Conservation (phyloP, 768 basidiomycete species). For the Strobilomyces echinocephalus region DNA sequence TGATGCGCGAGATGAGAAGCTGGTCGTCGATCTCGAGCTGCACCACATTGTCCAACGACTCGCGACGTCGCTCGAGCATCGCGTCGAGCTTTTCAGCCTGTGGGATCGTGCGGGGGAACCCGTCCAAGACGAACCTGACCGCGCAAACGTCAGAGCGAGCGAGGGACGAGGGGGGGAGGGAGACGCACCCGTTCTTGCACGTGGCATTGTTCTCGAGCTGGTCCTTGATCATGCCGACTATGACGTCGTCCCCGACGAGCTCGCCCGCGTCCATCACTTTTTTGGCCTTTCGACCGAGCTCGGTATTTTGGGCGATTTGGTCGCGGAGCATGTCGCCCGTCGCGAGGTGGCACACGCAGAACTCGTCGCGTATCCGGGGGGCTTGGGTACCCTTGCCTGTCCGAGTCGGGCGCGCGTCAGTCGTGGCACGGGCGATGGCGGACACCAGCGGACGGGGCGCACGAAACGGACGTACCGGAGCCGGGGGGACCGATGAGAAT, state of each 20-base stretch:
- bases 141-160: too few species aligned
- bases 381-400: conserved; percentile 98
- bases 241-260: conserved; percentile 94
- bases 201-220: conserved; percentile 89
- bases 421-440: neutral
- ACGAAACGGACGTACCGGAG: conserved; percentile 59
- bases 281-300: conserved; percentile 88
- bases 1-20: conserved; percentile 95
- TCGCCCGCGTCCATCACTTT: conserved; percentile 96
- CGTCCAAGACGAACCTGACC: conserved; percentile 91
- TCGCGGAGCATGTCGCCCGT: conserved; percentile 99
- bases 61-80: conserved; percentile 79
- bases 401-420: too few species aligned
- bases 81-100: conserved; percentile 94
- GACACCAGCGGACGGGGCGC: too few species aligned
- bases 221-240: conserved; percentile 96
- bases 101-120: conserved; percentile 97
- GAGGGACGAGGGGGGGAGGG: too few species aligned
- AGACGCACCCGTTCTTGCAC: conserved; percentile 95
- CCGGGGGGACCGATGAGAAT: conserved; percentile 96
- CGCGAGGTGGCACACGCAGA: conserved; percentile 96
- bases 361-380: conserved; percentile 85
- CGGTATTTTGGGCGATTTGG: conserved; percentile 83
- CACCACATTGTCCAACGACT: conserved; percentile 88
- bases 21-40: conserved; percentile 91